phyloP scores from a whole-genome alignment of 352 stramenopile genomes.

The Pythium rishiriense region DNA sequence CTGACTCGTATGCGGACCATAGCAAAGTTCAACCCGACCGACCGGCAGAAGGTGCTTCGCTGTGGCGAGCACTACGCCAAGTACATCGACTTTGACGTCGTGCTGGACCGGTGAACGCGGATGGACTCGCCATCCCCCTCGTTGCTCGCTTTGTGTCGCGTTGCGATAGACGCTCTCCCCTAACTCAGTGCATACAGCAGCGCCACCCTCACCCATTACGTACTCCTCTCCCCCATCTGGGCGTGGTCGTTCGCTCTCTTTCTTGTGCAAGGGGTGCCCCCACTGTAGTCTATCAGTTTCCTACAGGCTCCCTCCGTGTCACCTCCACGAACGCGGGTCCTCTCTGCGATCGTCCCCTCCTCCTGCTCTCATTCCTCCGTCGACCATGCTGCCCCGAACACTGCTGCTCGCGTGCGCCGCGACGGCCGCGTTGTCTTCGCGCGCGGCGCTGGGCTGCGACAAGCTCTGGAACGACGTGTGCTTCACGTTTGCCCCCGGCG shows the following conservation, averaged over 20 bases:
- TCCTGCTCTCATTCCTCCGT: not conserved
- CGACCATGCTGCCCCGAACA: not conserved
- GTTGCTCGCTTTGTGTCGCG: not conserved
- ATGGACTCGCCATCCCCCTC: not conserved
- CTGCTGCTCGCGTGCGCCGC: constrained; percentile 6
- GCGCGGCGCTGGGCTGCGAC: constrained; percentile 19
- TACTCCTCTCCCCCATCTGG: not conserved
- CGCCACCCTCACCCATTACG: not conserved
- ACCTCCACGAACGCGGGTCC: too few species aligned
- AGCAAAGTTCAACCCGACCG: constrained; percentile 89
- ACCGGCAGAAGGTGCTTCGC: constrained; percentile 72
- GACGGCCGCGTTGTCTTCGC: constrained; percentile 1
- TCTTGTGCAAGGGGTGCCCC: not conserved
- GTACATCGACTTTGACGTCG: constrained; percentile 80
- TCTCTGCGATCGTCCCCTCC: not conserved
- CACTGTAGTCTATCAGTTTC: too few species aligned
- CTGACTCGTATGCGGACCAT: too few species aligned
- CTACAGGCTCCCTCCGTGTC: too few species aligned
- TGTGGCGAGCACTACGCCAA: constrained; percentile 87
- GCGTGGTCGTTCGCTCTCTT: not conserved
- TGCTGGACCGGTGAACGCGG: constrained; percentile 47
- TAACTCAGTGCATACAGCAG: not conserved
- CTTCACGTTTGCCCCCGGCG: constrained; percentile 25
- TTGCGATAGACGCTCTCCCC: not conserved
- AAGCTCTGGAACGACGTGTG: constrained; percentile 29